Evolutionary conservation across 306 rosid genomes (phyloP).

Genomic region (Citrullus colocynthis): DNA sequence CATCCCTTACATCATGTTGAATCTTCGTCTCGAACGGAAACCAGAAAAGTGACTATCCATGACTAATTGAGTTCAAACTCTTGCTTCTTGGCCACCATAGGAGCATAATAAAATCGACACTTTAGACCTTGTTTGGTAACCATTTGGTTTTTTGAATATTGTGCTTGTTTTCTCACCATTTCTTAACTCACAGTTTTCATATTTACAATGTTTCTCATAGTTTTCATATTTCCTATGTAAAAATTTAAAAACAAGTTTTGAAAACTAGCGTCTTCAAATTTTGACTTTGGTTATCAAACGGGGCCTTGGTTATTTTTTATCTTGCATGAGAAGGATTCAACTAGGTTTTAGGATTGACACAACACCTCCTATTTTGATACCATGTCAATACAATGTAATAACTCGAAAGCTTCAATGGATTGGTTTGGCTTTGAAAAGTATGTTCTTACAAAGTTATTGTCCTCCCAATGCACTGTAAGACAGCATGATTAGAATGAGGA

Average conservation of each 20-base stretch:
- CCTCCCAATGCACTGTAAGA: not conserved
- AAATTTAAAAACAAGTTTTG: no score
- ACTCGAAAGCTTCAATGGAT: not conserved
- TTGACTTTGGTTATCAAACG: no score
- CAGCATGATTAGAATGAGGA: not conserved
- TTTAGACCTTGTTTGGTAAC: no score
- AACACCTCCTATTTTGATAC: not conserved
- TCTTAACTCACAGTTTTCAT: no score
- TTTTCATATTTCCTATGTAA: no score
- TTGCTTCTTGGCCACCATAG: not conserved
- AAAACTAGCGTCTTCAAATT: no score
- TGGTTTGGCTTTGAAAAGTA: not conserved
- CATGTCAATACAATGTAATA: not conserved
- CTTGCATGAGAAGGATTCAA: not conserved
- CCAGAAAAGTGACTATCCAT: not conserved
- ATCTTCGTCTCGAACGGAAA: not conserved
- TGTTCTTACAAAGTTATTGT: not conserved
- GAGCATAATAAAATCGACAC: not conserved
- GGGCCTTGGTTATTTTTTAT: not conserved
- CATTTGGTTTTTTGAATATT: no score
- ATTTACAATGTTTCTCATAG: no score
- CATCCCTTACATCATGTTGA: not conserved
- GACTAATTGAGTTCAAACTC: not conserved
- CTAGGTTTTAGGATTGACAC: not conserved
- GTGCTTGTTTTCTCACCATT: no score